These are phyloP conservation scores for Kurtzmaniella quercitrusa DNA, from an alignment of 1,139 yeast species.

Conservation along the genomic window DNA sequence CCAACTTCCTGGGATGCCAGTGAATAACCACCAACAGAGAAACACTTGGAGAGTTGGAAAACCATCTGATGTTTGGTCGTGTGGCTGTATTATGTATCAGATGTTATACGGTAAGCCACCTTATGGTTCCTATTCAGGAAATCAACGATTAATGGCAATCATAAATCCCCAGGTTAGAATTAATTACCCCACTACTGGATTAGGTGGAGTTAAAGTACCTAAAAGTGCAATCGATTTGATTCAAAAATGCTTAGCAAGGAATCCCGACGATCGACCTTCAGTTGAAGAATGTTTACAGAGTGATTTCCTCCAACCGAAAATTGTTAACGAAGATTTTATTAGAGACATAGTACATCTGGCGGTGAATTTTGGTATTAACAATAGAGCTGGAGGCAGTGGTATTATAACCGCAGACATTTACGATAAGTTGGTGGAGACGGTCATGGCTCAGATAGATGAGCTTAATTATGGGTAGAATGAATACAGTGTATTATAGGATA, in stretches of 20 bases:
- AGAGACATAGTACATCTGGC: constrained; percentile 74
- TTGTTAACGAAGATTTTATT: constrained; percentile 64
- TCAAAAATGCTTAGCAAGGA: constrained; percentile 66
- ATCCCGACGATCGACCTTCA: constrained; percentile 67
- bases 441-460: constrained; percentile 36
- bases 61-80: constrained; percentile 97
- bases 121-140: constrained; percentile 75
- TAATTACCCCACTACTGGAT: constrained; percentile 59
- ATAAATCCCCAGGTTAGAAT: constrained; percentile 82
- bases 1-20: constrained; percentile 25
- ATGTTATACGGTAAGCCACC: constrained; percentile 95
- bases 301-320: constrained; percentile 69
- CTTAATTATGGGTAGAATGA: constrained; percentile 27
- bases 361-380: constrained; percentile 58
- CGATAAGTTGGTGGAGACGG: constrained; percentile 39
- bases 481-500: not conserved
- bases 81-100: constrained; percentile 94
- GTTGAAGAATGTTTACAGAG: constrained; percentile 53
- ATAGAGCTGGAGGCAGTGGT: constrained; percentile 30
- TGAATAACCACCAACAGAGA: constrained; percentile 9
- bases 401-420: constrained; percentile 36
- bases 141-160: constrained; percentile 77
- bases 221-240: constrained; percentile 67
- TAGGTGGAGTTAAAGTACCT: constrained; percentile 65
- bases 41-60: constrained; percentile 85